Percentiles rank a stretch among this genome's conserved stretches.
Evolutionary conservation across 441 rosid species (phyloP).

Genomic region (Pelargonium fulgidum): DNA sequence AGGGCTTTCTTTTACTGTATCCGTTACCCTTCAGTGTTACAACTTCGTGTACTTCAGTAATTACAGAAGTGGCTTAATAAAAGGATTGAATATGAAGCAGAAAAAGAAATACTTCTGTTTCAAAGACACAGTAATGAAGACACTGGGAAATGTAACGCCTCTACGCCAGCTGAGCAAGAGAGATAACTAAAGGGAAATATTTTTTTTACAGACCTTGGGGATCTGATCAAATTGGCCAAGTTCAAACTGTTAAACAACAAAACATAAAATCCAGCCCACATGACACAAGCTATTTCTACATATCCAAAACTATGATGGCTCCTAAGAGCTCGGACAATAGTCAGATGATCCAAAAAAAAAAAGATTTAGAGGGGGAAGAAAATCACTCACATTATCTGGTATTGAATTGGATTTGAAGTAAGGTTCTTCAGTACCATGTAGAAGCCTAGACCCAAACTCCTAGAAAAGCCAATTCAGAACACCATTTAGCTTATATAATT

Average conservation of each 20-base stretch:
- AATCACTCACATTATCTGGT: conserved; percentile 64
- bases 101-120: not conserved
- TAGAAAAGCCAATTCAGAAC: conserved; percentile 28
- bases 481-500: not conserved
- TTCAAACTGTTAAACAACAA: not conserved
- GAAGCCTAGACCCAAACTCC: conserved; percentile 67
- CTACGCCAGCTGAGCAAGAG: not conserved
- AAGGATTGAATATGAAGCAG: no score
- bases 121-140: not conserved
- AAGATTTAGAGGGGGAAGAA: not conserved
- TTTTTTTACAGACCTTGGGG: conserved; percentile 3
- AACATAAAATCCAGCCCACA: no score
- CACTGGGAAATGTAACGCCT: not conserved
- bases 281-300: no score
- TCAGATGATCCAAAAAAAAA: not conserved
- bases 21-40: no score
- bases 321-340: not conserved
- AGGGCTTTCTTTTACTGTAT: not conserved
- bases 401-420: conserved; percentile 73
- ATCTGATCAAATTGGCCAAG: not conserved
- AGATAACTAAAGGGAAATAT: not conserved
- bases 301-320: not conserved
- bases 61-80: no score
- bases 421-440: conserved; percentile 42
- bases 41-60: no score